phyloP scores from a whole-genome alignment of 495 filamentous ascomycete species.

The Penicillium coffeae region DNA sequence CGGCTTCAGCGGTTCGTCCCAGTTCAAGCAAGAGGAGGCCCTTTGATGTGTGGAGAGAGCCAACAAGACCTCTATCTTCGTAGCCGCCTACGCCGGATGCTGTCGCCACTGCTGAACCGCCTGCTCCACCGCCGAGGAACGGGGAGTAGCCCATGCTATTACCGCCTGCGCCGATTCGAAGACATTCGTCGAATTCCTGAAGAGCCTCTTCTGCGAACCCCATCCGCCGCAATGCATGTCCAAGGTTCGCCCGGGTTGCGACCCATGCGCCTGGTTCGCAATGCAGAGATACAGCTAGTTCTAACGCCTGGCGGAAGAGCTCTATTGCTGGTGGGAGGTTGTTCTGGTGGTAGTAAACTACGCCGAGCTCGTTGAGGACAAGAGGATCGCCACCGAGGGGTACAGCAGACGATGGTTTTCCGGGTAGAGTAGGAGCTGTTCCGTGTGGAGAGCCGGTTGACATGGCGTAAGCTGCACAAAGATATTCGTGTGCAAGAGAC shows the following conservation, averaged over 20 bases:
- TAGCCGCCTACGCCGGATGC: slow-evolving; percentile 43
- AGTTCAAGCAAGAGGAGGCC: slow-evolving; percentile 71
- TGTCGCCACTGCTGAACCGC: slow-evolving; percentile 30
- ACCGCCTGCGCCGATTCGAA: slow-evolving; percentile 70
- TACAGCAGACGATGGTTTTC: slow-evolving; percentile 47
- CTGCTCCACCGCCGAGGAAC: slow-evolving; percentile 35
- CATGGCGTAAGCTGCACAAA: slow-evolving; percentile 77
- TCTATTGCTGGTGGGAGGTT: slow-evolving; percentile 65
- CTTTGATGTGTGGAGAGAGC: slow-evolving; percentile 43
- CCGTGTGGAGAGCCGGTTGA: slow-evolving; percentile 53
- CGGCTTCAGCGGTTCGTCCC: slow-evolving; percentile 60
- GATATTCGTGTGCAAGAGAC: slow-evolving; percentile 91
- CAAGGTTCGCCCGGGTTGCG: slow-evolving; percentile 82
- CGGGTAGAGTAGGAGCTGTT: slow-evolving; percentile 16
- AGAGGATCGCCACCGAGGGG: slow-evolving; percentile 64
- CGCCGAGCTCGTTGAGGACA: slow-evolving; percentile 90
- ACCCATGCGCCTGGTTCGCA: slow-evolving; percentile 82
- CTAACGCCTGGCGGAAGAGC: slow-evolving; percentile 70
- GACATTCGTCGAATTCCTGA: slow-evolving; percentile 74
- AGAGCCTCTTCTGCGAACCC: slow-evolving; percentile 69
- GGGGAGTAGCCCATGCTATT: slow-evolving; percentile 48
- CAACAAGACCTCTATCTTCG: slow-evolving; percentile 43
- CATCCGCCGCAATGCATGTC: slow-evolving; percentile 75
- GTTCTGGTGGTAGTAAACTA: slow-evolving; percentile 91
- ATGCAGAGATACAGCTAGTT: slow-evolving; percentile 72